phyloP scores from a whole-genome alignment of 192 early-diverging fungal species.

The Podila horticola region DNA sequence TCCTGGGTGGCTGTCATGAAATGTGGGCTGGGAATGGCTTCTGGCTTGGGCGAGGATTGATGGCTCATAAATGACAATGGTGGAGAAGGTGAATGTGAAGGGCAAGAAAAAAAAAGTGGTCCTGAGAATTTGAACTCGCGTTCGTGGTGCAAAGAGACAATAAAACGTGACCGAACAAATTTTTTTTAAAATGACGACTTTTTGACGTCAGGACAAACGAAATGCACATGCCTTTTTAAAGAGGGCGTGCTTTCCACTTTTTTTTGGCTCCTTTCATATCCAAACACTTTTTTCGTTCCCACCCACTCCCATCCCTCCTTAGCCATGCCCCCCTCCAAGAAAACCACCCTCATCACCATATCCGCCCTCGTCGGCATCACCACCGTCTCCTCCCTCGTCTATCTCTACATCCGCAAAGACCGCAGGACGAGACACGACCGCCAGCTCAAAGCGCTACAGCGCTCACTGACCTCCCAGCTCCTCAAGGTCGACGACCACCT shows the following conservation, averaged over 20 bases:
- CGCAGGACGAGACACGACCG: background rate
- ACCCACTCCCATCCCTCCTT: background rate
- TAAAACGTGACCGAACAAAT: background rate
- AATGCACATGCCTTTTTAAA: no score
- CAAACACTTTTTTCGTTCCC: background rate
- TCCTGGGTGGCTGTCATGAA: background rate
- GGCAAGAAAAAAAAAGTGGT: background rate
- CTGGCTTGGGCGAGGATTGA: background rate
- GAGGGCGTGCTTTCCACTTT: no score
- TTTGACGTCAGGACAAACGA: background rate
- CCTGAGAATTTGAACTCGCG: background rate
- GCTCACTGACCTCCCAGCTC: slow-evolving; percentile 19
- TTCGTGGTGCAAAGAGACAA: background rate
- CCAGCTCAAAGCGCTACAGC: slow-evolving; percentile 9
- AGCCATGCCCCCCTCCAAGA: slow-evolving; percentile 15
- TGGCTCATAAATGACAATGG: background rate
- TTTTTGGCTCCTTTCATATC: background rate
- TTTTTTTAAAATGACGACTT: background rate
- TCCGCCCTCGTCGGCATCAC: slow-evolving; percentile 27
- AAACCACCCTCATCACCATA: slow-evolving; percentile 25
- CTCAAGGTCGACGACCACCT: slow-evolving; percentile 21
- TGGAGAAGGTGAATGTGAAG: background rate
- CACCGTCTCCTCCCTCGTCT: slow-evolving; percentile 26
- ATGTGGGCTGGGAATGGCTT: background rate
- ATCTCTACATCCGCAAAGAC: slow-evolving; percentile 18